Conservation (phyloP, 495 filamentous ascomycete genomes). For the Daldinia bambusicola region DNA sequence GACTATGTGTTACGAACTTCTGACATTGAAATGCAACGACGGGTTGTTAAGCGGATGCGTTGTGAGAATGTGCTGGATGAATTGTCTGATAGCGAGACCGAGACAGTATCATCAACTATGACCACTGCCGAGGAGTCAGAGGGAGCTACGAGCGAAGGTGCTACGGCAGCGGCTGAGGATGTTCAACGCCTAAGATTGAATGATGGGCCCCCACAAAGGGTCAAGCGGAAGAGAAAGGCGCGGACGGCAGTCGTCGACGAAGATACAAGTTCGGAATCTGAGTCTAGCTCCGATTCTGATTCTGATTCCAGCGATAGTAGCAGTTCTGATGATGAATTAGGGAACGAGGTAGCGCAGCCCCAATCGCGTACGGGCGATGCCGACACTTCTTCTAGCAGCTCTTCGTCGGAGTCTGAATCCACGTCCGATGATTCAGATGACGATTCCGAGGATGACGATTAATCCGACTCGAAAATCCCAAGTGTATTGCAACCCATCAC, state of each 20-base stretch:
- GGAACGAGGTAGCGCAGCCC: constrained; percentile 26
- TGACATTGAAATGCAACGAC: constrained; percentile 56
- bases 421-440: constrained; percentile 38
- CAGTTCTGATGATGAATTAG: constrained; percentile 22
- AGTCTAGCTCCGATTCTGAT: constrained; percentile 43
- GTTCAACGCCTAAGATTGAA: constrained; percentile 54
- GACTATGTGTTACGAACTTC: constrained; percentile 58
- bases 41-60: constrained; percentile 62
- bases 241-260: constrained; percentile 55
- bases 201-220: constrained; percentile 54
- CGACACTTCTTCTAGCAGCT: constrained; percentile 46
- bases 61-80: constrained; percentile 59
- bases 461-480: constrained; percentile 5
- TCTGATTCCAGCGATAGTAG: constrained; percentile 46
- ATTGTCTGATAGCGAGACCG: constrained; percentile 55
- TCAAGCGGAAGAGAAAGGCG: constrained; percentile 66
- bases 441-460: constrained; percentile 24
- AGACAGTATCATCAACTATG: constrained; percentile 40
- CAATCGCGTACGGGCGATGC: constrained; percentile 25
- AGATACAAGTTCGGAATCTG: constrained; percentile 51
- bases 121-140: constrained; percentile 25
- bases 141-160: constrained; percentile 29
- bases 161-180: constrained; percentile 49
- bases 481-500: constrained; percentile 2
- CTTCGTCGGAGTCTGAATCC: constrained; percentile 40